Conservation (phyloP, 1,284 basidiomycete species). For the Tremellales sp. region DNA sequence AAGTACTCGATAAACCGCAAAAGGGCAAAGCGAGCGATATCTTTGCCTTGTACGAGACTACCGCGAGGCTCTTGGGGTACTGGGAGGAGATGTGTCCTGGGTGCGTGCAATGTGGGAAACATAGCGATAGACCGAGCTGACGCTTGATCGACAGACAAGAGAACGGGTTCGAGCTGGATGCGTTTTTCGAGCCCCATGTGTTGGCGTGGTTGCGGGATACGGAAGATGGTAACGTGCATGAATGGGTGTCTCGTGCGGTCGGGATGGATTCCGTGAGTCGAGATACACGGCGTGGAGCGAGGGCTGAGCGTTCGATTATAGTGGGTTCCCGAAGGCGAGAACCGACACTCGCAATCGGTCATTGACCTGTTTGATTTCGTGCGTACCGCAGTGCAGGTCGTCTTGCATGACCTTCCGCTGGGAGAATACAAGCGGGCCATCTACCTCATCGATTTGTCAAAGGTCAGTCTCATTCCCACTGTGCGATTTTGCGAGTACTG, state of each 20-base stretch:
- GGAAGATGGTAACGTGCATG: conserved; percentile 40
- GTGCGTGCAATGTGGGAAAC: conserved; percentile 15
- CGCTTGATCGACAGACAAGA: conserved; percentile 17
- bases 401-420: conserved; percentile 42
- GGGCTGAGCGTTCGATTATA: conserved; percentile 6
- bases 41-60: conserved; percentile 44
- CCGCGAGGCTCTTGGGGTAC: conserved; percentile 30
- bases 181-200: conserved; percentile 49
- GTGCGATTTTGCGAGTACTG: background rate
- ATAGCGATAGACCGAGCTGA: background rate
- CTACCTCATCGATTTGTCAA: conserved; percentile 47
- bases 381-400: conserved; percentile 32
- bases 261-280: conserved; percentile 43
- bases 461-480: conserved; percentile 20
- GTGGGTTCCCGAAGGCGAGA: conserved; percentile 46
- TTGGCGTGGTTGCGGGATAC: conserved; percentile 45
- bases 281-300: background rate
- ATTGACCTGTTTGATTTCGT: conserved; percentile 48
- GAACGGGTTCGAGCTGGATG: conserved; percentile 43
- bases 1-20: conserved; percentile 40
- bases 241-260: conserved; percentile 47
- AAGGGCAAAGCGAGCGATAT: conserved; percentile 34
- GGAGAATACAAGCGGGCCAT: conserved; percentile 45
- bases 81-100: conserved; percentile 44
- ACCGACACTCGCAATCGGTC: conserved; percentile 43